Evolutionary conservation across 345 rosid genomes (phyloP).

Genomic region (Populus simonii): DNA sequence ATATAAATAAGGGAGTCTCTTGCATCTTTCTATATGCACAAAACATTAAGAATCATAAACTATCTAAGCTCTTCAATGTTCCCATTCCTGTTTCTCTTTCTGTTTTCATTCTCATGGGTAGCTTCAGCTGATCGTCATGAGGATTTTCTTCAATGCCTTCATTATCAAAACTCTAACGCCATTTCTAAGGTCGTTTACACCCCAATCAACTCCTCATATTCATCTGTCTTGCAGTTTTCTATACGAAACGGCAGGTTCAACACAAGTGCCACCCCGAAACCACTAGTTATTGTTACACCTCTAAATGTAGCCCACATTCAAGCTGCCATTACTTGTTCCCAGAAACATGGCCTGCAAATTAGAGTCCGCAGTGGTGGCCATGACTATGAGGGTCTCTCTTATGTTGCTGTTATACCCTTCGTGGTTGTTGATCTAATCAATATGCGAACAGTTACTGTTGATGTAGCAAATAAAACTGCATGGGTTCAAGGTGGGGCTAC

Average conservation of each 20-base stretch:
- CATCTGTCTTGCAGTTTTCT: slow-evolving; percentile 5
- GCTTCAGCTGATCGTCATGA: slow-evolving; percentile 3
- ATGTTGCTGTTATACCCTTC: slow-evolving; percentile 8
- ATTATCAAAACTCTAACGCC: slow-evolving; percentile 4
- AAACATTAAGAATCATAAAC: background rate
- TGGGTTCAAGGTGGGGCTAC: slow-evolving; percentile 29
- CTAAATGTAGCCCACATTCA: background rate
- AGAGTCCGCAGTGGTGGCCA: slow-evolving; percentile 26
- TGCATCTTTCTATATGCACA: background rate
- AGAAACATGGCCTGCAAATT: background rate
- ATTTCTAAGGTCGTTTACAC: slow-evolving; percentile 12
- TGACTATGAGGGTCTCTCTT: slow-evolving; percentile 20
- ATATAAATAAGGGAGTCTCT: background rate
- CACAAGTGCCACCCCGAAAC: slow-evolving; percentile 10
- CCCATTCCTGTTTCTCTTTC: background rate
- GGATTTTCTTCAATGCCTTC: slow-evolving; percentile 11
- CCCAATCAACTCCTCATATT: slow-evolving; percentile 9
- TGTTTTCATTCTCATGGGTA: background rate
- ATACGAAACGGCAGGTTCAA: slow-evolving; percentile 12
- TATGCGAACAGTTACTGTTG: slow-evolving; percentile 7
- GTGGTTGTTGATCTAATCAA: slow-evolving; percentile 17
- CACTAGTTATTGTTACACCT: slow-evolving; percentile 16
- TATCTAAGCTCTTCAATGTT: background rate
- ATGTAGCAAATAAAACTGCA: slow-evolving; percentile 9
- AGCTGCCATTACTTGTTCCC: slow-evolving; percentile 1